Evolutionary conservation across 305 asterid genomes (phyloP).

Genomic region (Withania somnifera): DNA sequence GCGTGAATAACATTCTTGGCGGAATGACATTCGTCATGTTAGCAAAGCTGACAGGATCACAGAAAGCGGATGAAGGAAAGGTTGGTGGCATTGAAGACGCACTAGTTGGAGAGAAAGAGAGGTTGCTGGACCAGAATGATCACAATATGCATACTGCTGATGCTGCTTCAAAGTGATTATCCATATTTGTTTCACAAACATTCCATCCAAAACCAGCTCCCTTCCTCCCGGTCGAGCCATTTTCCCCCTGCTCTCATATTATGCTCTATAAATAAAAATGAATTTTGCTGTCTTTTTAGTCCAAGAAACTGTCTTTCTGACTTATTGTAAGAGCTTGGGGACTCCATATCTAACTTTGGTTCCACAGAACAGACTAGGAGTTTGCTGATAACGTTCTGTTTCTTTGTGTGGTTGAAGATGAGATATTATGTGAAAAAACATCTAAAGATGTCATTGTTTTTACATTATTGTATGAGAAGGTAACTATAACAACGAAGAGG

Average conservation of each 20-base stretch:
- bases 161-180: constrained; percentile 25
- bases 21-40: constrained; percentile 57
- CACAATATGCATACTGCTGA: constrained; percentile 16
- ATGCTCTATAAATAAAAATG: constrained; percentile 1
- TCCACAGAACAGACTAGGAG: not conserved
- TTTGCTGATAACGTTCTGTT: not conserved
- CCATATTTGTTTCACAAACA: not conserved
- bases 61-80: constrained; percentile 28
- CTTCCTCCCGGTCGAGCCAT: not conserved
- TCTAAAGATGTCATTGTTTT: not conserved
- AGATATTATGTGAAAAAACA: not conserved
- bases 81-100: constrained; percentile 8
- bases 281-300: not conserved
- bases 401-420: not conserved
- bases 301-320: not conserved
- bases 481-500: not conserved
- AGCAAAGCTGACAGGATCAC: constrained; percentile 71
- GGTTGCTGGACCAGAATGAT: constrained; percentile 19
- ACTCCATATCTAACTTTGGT: not conserved
- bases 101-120: constrained; percentile 24
- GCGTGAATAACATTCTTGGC: constrained; percentile 60
- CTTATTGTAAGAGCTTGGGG: constrained; percentile 2
- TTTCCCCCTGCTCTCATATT: not conserved
- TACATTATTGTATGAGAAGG: not conserved
- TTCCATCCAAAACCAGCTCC: not conserved